Evolutionary conservation across 345 rosid genomes (phyloP), one percentile per base, ranked within the genome.

Genomic region (Triadica sebifera): DNA sequence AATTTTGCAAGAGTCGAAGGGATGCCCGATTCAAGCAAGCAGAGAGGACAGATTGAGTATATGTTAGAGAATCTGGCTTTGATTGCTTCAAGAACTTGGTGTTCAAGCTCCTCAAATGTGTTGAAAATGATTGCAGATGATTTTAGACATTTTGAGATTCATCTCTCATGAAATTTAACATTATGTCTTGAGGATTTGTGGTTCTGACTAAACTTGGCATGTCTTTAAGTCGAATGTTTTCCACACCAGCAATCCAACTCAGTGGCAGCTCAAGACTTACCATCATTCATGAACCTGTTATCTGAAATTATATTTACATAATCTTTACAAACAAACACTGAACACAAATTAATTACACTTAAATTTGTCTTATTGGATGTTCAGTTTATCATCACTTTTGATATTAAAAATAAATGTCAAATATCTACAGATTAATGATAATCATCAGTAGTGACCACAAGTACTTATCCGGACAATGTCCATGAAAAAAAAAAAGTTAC

Each of bases 241-340:
- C 74, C 82, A 75, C 65, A 24, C 83, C 84, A 0, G 78, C 86
- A 60, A 87, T 77, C 86, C 86, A 81, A n/a, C 85, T 86, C 4
- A 85, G 20, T 2, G 73, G 41, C n/a, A 12, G 49, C 6, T 85
- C 83, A 9, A 81, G 78, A 20, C 77, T 79, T 4, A n/a, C 88
- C 90, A 65, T 85, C 76, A 0, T 24, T 70, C 3, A 77, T 16
- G 58, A 65, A 80, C 9, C 20, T 74, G 58, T 80, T 75, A 62
- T 79, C 87, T 87, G 83, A 43, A 50, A 46, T n/a, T n/a, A n/a
- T n/a, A n/a, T n/a, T n/a, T n/a, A n/a, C n/a, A n/a, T n/a, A n/a
- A n/a, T n/a, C n/a, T 20, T 51, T 1, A 67, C 6, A 24, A 47
- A 5, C 16, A 52, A 0, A 22, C 16, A 45, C 43, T 39, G 6